Evolutionary conservation across 2,329 filamentous ascomycete species (phyloP).

Genomic region (Fusarium transvaalense): DNA sequence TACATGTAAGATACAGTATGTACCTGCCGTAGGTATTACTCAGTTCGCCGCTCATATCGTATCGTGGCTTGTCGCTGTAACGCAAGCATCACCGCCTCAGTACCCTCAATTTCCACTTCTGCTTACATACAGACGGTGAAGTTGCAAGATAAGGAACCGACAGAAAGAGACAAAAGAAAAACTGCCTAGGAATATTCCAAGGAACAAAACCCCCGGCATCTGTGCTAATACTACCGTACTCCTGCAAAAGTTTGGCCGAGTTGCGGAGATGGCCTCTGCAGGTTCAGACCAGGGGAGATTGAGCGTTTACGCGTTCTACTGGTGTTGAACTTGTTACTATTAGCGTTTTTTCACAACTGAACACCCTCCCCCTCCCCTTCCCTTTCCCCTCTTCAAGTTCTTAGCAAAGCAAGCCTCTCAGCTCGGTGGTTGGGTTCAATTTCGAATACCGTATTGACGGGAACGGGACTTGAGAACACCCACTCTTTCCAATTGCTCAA

Average conservation of each 20-base stretch:
- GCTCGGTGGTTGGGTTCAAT: slow-evolving; percentile 13
- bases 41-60: background rate
- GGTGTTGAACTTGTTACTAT: background rate
- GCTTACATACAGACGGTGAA: slow-evolving; percentile 1
- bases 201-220: slow-evolving; percentile 11
- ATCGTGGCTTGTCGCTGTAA: slow-evolving; percentile 35
- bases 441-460: slow-evolving; percentile 18
- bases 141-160: background rate
- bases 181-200: slow-evolving; percentile 18
- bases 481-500: slow-evolving; percentile 1
- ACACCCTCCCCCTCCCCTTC: background rate
- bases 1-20: background rate
- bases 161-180: too few relatives aligned
- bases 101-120: slow-evolving; percentile 9
- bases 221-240: background rate
- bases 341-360: slow-evolving; percentile 1
- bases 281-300: slow-evolving; percentile 16
- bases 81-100: slow-evolving; percentile 2
- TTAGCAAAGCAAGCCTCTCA: slow-evolving; percentile 1
- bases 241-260: slow-evolving; percentile 9
- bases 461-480: slow-evolving; percentile 20
- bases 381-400: background rate
- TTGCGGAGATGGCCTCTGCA: slow-evolving; percentile 9
- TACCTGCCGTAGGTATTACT: background rate
- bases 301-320: slow-evolving; percentile 9